Evolutionary conservation across 495 filamentous ascomycete species (phyloP).

Genomic region (Entonaema liquescens): DNA sequence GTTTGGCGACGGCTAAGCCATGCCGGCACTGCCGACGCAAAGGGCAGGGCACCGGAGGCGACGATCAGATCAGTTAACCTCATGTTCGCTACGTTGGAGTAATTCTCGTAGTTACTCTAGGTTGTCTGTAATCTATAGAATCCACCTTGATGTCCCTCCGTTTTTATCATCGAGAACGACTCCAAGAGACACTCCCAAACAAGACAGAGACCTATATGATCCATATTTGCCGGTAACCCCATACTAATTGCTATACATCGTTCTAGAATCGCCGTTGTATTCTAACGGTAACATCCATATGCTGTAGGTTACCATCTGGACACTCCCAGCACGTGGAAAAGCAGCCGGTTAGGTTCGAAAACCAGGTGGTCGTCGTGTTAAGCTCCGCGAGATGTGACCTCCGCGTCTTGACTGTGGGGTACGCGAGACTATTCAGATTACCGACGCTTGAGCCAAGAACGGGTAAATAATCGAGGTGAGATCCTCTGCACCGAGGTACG

Average conservation of each 20-base stretch:
- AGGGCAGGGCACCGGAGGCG: constrained; percentile 23
- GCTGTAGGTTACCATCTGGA: constrained; percentile 9
- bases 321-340: constrained; percentile 30
- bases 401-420: constrained; percentile 41
- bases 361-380: constrained; percentile 30
- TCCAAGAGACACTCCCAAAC: background rate
- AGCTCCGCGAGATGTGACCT: constrained; percentile 37
- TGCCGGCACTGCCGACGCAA: constrained; percentile 39
- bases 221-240: constrained; percentile 33
- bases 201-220: constrained; percentile 12
- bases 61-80: constrained; percentile 24
- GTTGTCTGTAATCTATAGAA: background rate
- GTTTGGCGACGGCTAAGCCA: constrained; percentile 40
- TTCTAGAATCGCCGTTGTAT: constrained; percentile 33
- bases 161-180: constrained; percentile 16
- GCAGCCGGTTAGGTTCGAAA: constrained; percentile 11
- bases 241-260: constrained; percentile 24
- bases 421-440: constrained; percentile 29
- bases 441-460: constrained; percentile 40
- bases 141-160: background rate
- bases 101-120: background rate
- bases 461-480: constrained; percentile 41
- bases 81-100: constrained; percentile 29
- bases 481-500: constrained; percentile 38
- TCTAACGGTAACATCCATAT: constrained; percentile 25